These are phyloP conservation scores for Lindgomyces ingoldianus DNA, from an alignment of 495 filamentous ascomycete genomes.

Conservation along the genomic window DNA sequence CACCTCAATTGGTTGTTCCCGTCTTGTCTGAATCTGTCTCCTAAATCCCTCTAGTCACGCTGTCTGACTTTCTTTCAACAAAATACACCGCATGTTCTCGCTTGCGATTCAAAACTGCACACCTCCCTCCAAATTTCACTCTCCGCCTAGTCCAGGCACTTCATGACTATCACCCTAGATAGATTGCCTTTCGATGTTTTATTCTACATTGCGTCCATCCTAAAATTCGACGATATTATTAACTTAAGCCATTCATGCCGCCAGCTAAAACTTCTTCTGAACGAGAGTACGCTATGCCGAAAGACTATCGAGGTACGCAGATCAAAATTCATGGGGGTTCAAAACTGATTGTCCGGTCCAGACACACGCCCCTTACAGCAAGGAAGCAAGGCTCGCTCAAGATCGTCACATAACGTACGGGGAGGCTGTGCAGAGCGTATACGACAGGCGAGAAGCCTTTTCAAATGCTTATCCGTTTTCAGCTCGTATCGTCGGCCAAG, in stretches of 20 bases:
- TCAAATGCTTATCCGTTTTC: conserved; percentile 64
- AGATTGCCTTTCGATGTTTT: conserved; percentile 43
- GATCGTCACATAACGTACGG: conserved; percentile 52
- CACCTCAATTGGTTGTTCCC: no score
- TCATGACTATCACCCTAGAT: conserved; percentile 40
- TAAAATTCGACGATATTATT: conserved; percentile 56
- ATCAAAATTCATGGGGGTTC: not conserved
- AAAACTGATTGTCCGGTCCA: conserved; percentile 32
- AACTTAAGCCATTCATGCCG: conserved; percentile 55
- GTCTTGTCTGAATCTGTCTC: no score
- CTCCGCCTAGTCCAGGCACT: not conserved
- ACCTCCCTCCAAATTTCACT: not conserved
- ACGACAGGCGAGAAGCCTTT: conserved; percentile 63
- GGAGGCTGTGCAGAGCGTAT: conserved; percentile 58
- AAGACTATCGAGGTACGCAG: conserved; percentile 58
- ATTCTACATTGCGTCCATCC: conserved; percentile 38
- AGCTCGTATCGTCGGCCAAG: conserved; percentile 60
- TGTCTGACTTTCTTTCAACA: no score
- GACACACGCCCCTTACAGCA: conserved; percentile 57
- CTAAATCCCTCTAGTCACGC: no score
- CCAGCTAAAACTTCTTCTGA: conserved; percentile 55
- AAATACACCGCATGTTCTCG: not conserved
- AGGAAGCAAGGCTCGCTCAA: conserved; percentile 58
- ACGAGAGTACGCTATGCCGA: conserved; percentile 64
- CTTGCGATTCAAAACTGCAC: not conserved